These are phyloP conservation scores for Chiua virens DNA, from an alignment of 768 basidiomycete genomes.

Conservation along the genomic window DNA sequence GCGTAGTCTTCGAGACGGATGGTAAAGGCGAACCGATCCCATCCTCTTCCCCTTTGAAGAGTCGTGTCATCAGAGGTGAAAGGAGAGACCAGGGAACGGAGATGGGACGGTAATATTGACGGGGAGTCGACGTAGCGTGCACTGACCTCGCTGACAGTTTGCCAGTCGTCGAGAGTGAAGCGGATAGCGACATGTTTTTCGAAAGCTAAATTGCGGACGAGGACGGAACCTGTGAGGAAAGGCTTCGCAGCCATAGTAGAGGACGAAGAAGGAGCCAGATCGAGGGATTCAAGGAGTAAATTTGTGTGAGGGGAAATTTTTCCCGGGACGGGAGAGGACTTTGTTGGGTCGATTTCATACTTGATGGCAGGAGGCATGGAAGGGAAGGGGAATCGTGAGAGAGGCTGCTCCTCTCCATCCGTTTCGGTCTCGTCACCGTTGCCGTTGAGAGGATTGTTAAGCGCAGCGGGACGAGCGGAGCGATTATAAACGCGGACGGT, in stretches of 20 bases:
- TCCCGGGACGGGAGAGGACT: constrained; percentile 13
- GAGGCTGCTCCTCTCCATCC: constrained; percentile 29
- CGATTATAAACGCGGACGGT: constrained; percentile 63
- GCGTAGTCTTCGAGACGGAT: constrained; percentile 75
- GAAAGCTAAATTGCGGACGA: constrained; percentile 84
- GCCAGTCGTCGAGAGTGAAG: constrained; percentile 94
- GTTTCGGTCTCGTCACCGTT: constrained; percentile 47
- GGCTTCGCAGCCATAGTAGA: constrained; percentile 10
- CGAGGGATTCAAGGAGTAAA: constrained; percentile 39
- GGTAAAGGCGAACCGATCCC: constrained; percentile 62
- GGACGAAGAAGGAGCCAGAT: constrained; percentile 22
- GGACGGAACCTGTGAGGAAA: constrained; percentile 68
- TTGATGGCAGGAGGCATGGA: constrained; percentile 13
- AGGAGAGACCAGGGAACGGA: constrained; percentile 6
- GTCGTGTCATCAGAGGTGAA: neutral
- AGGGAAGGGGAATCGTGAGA: constrained; percentile 25
- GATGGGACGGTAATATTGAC: constrained; percentile 32
- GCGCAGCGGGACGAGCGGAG: constrained; percentile 67
- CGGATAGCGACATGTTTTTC: constrained; percentile 83
- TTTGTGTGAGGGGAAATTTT: constrained; percentile 19
- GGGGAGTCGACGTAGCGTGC: no score
- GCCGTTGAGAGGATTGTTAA: constrained; percentile 25
- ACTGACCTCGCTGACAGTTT: no score
- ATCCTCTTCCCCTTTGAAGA: constrained; percentile 22
- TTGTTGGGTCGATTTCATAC: constrained; percentile 24